Conservation (phyloP, 2,329 filamentous ascomycete species). For the Paecilomyces variotii region DNA sequence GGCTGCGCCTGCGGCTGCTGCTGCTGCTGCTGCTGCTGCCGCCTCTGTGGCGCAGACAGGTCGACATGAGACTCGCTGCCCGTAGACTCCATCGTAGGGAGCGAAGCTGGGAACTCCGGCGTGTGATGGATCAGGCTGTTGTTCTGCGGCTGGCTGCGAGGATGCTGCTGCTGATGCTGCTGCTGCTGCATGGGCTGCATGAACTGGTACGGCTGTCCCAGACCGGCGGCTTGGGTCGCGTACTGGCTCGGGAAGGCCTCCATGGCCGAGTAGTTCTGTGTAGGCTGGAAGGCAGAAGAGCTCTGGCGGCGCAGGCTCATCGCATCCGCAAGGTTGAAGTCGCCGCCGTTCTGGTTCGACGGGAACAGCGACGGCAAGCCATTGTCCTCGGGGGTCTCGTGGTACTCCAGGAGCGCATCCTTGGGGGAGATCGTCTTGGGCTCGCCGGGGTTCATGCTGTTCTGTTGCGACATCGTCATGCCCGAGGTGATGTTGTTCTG, state of each 20-base stretch:
- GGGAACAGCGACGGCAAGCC: conserved; percentile 65
- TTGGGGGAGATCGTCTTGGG: conserved; percentile 89
- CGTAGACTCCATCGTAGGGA: conserved; percentile 56
- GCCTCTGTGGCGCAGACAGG: conserved; percentile 5
- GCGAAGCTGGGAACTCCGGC: conserved; percentile 51
- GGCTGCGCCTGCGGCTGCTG: conserved; percentile 29
- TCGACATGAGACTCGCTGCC: conserved; percentile 40
- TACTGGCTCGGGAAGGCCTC: conserved; percentile 34
- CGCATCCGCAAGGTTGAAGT: conserved; percentile 41
- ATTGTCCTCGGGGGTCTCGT: conserved; percentile 62
- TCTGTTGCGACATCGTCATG: conserved; percentile 20
- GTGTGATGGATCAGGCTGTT: conserved; percentile 34
- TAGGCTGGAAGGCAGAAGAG: conserved; percentile 25
- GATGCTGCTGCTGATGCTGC: conserved; percentile 16
- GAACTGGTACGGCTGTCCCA: conserved; percentile 46
- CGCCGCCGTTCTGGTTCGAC: conserved; percentile 43
- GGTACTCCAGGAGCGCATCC: conserved; percentile 80
- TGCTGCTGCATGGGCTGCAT: conserved; percentile 14
- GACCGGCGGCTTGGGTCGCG: conserved; percentile 32
- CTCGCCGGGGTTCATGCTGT: conserved; percentile 34
- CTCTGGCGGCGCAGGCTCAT: conserved; percentile 30
- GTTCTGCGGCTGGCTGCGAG: conserved; percentile 15
- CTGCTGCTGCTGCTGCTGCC: conserved; percentile 13
- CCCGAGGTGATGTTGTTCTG: conserved; percentile 36
- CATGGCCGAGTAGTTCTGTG: conserved; percentile 31